Evolutionary conservation across 352 stramenopile species (phyloP), one percentile per base, ranked within the genome.

Genomic region (Pythium sp.): DNA sequence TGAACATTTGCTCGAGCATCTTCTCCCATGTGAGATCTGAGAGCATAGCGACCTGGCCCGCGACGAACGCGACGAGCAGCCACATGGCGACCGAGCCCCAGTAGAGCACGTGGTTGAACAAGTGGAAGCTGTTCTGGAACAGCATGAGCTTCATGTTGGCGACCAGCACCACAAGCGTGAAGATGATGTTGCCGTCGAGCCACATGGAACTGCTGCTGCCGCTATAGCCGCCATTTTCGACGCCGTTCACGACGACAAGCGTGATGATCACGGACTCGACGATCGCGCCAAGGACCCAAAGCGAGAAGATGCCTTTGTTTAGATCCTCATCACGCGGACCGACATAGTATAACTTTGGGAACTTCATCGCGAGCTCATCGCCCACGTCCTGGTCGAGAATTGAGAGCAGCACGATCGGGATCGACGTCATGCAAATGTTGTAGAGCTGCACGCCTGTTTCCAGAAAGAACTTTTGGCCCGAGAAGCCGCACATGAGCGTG

Each of bases 381-480:
- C 75, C 78, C 0, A 95, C 81, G 55, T 95, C 86, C 74, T 91
- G 80, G 55, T 94, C 84, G 56, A 87, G 67, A 43, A 94, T 90
- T 0, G 87, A 91, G 4, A 91, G 69, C 14, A 72, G 72, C 22
- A 95, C 64, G 57, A 95, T 86, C 5, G 87, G 86, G 38, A 92
- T 69, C 12, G 86, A 77, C 18, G 87, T 95, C 3, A 94, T 73
- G 11, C 70, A 74, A 41, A 94, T 83, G 63, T 95, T 95, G 73
- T 94, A 95, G 15, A 94, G 62, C 63, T 94, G 86, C 9, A 91
- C 76, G 32, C 87, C 86, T 26, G 76, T 87, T 57, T 94, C 87
- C 1, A 95, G 68, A 69, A 90, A 95, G 62, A 95, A 93, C 41
- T 95, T 95, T 38, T 95, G 82, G 0, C 87, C 86, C 2, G 86